Base-by-base conservation (phyloP, 2,329 filamentous ascomycete genomes). In the Myriosclerotinia scirpicola region DNA sequence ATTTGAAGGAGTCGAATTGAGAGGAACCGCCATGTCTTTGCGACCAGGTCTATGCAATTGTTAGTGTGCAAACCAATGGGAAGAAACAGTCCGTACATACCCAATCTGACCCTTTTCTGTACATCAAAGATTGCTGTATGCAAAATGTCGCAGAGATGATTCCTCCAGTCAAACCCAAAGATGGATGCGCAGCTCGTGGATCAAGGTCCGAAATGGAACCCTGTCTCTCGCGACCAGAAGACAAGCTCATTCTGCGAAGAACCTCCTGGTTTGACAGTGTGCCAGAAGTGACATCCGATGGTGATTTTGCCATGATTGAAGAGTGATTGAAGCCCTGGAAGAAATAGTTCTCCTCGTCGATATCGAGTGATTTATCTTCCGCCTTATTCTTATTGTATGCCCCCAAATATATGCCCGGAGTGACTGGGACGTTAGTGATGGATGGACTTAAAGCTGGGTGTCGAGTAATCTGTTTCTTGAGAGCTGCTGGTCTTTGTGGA, bases 1-100 rank as follows among this genome's bases (percentile, higher is more conserved):
- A 89, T 66, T 89, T 86, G 75, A 98, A 93, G 12, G 93, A 93
- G 77, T 97, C 93, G 79, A 96, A 96, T 44, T 98, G 84, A 20
- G 94, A 93, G 15, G 94, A 97, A 67, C 93, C 94, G 65, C 94
- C 94, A 68, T 90, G 90, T 36, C 93, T 90, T 68, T 87, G 82
- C 73, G 86, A 87, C 65, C 97, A 81, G 75, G 91, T 87, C 91
- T 94, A 71, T 38, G 64, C 46, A 12, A 53, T 64, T 66, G 54
- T 75, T 66, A 74, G 71, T 63, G 50, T 50, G n/a, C 55, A 17
- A 44, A 59, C 46, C n/a, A 2, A 22, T 48, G 26, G 52, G 12
- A 52, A 20, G 34, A 50, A 50, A n/a, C 38, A 38, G 30, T 44
- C 8, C 30, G 56, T 14, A 77, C 85, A 75, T 76, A 88, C 86